A percentile compares a stretch with the other conserved stretches of the same genome.
Conservation (phyloP, 164 flowering plant genomes). For the Warburgia ugandensis region DNA sequence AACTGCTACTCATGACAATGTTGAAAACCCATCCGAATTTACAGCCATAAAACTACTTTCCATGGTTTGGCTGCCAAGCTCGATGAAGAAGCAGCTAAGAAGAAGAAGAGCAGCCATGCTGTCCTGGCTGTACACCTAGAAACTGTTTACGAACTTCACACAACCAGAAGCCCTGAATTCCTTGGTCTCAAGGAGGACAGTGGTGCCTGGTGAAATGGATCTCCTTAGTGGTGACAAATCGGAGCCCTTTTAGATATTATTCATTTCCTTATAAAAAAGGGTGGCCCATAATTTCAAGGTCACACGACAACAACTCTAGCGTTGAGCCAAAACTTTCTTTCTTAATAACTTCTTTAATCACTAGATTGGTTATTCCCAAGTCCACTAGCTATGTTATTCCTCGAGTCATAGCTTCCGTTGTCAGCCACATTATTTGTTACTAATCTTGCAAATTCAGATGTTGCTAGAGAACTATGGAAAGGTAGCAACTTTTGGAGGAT, state of each 20-base stretch:
- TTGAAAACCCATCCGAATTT: conserved; percentile 56
- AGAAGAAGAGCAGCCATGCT: conserved; percentile 34
- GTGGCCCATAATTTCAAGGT: conserved; percentile 53
- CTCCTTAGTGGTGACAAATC: conserved; percentile 39
- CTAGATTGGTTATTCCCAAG: conserved; percentile 76
- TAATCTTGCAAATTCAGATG: conserved; percentile 84
- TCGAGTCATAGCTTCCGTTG: no score
- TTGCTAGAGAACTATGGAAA: conserved; percentile 60
- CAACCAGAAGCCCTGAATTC: conserved; percentile 84
- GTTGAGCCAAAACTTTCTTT: conserved; percentile 46
- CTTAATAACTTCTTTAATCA: conserved; percentile 41
- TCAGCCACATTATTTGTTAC: conserved; percentile 51
- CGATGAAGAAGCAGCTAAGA: conserved; percentile 41
- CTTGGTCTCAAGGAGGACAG: conserved; percentile 47
- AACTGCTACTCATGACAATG: no score
- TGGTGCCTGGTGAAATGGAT: conserved; percentile 34
- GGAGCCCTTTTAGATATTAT: conserved; percentile 85
- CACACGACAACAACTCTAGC: conserved; percentile 50
- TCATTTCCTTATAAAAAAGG: conserved; percentile 91
- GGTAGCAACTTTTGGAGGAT: conserved; percentile 67
- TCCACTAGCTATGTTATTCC: conserved; percentile 60
- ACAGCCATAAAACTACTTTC: conserved; percentile 50
- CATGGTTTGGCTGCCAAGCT: conserved; percentile 74
- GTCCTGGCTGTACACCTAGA: conserved; percentile 59
- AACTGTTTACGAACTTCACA: conserved; percentile 58